These are phyloP conservation scores for Cytospora chrysosperma DNA, from an alignment of 2,329 filamentous ascomycete genomes.

Conservation along the genomic window DNA sequence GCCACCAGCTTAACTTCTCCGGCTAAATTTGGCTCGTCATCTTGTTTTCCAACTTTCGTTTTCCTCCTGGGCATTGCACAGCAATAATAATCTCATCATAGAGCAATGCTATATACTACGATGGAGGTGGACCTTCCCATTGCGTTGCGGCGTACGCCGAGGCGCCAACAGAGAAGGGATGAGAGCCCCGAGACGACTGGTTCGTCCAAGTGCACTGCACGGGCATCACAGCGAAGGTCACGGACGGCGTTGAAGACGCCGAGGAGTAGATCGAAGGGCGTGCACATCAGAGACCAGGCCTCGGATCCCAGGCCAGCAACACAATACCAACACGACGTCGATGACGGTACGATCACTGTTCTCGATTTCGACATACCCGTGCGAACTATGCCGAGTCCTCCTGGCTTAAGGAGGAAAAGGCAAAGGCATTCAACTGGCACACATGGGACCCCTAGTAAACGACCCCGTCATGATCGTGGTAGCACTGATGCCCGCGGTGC, in stretches of 20 bases:
- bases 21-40: background rate
- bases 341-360: conserved; percentile 5
- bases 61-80: background rate
- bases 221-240: background rate
- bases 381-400: background rate
- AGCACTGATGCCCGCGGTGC: background rate
- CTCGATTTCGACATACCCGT: conserved; percentile 8
- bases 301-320: background rate
- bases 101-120: background rate
- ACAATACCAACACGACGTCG: background rate
- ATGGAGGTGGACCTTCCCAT: conserved; percentile 4
- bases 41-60: background rate
- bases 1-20: background rate
- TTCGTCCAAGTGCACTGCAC: background rate
- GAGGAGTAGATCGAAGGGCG: background rate
- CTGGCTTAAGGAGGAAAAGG: conserved; percentile 17
- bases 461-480: background rate
- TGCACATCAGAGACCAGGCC: background rate
- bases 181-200: background rate
- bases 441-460: background rate
- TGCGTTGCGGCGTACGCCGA: conserved; percentile 17
- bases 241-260: background rate
- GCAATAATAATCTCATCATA: background rate
- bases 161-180: background rate
- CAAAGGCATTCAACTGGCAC: background rate